These are phyloP conservation scores for Penicillium mononematosum DNA, from an alignment of 495 filamentous ascomycete species.

Conservation along the genomic window DNA sequence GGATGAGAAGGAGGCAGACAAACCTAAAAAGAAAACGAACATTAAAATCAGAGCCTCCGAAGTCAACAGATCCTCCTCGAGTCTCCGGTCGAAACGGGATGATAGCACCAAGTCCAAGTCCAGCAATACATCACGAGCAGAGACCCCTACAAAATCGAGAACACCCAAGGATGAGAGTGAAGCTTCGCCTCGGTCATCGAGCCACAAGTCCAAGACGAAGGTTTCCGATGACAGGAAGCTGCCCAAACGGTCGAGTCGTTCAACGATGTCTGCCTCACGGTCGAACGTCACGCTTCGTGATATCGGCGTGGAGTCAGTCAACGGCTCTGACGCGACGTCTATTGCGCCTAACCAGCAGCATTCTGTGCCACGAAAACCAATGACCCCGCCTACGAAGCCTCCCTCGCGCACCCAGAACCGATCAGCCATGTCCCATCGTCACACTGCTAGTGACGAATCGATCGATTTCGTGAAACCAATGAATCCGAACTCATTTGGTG, in stretches of 20 bases:
- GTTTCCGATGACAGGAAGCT: constrained; percentile 32
- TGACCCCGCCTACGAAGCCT: constrained; percentile 39
- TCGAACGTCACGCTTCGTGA: constrained; percentile 43
- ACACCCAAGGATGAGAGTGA: constrained; percentile 33
- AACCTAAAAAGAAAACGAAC: constrained; percentile 36
- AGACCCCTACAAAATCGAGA: constrained; percentile 44
- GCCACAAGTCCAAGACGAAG: constrained; percentile 37
- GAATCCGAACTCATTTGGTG: constrained; percentile 33
- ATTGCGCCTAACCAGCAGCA: constrained; percentile 60
- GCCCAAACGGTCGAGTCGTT: constrained; percentile 38
- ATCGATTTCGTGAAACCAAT: constrained; percentile 44
- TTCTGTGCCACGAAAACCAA: constrained; percentile 39
- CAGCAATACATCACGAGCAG: constrained; percentile 39
- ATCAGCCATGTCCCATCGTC: constrained; percentile 38
- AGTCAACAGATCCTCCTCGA: constrained; percentile 44
- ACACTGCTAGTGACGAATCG: constrained; percentile 39
- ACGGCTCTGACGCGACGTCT: constrained; percentile 65
- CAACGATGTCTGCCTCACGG: constrained; percentile 34
- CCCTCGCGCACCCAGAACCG: constrained; percentile 43
- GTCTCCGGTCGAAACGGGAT: constrained; percentile 40
- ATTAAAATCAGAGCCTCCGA: constrained; percentile 42
- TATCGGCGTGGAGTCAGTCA: constrained; percentile 42
- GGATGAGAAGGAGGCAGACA: constrained; percentile 41
- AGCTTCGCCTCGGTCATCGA: constrained; percentile 33
- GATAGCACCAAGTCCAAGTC: constrained; percentile 34